These are phyloP conservation scores for Emmonsiellopsis sp. DNA, from an alignment of 2,329 filamentous ascomycete species.

Conservation along the genomic window DNA sequence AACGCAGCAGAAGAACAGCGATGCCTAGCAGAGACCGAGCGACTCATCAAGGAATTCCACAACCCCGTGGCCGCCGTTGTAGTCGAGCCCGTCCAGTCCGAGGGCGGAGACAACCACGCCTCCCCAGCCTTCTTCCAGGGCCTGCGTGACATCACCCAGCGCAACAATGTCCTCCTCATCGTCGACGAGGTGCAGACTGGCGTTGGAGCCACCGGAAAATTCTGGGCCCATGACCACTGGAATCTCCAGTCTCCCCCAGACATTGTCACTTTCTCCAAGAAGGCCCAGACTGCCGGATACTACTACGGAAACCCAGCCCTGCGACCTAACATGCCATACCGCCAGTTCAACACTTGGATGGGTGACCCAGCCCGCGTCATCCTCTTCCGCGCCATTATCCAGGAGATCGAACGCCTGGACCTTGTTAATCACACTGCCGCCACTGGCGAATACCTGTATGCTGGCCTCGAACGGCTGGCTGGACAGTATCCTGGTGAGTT, in stretches of 20 bases:
- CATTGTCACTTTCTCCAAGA: slow-evolving; percentile 93
- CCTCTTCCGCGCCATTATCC: slow-evolving; percentile 75
- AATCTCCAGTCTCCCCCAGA: slow-evolving; percentile 68
- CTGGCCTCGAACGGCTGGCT: slow-evolving; percentile 57
- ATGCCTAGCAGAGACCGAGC: slow-evolving; percentile 73
- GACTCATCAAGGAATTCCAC: slow-evolving; percentile 69
- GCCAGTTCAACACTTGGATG: slow-evolving; percentile 98
- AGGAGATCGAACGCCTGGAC: slow-evolving; percentile 66
- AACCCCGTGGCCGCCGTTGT: slow-evolving; percentile 71
- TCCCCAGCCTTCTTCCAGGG: slow-evolving; percentile 78
- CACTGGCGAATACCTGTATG: slow-evolving; percentile 70
- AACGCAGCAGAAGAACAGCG: slow-evolving; percentile 74
- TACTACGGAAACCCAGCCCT: slow-evolving; percentile 76
- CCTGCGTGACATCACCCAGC: slow-evolving; percentile 65
- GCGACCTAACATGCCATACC: slow-evolving; percentile 84
- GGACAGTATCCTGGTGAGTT: slow-evolving; percentile 67
- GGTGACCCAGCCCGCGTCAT: slow-evolving; percentile 78
- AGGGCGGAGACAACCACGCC: slow-evolving; percentile 91
- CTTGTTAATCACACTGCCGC: slow-evolving; percentile 71
- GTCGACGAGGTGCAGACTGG: slow-evolving; percentile 93
- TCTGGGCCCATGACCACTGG: slow-evolving; percentile 98
- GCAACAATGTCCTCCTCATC: slow-evolving; percentile 64
- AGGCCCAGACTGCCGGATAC: slow-evolving; percentile 88
- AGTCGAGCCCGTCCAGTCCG: slow-evolving; percentile 85
- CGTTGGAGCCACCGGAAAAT: slow-evolving; percentile 83